phyloP scores from a whole-genome alignment of 75 land plant genomes.

The Sequoiadendron giganteum region DNA sequence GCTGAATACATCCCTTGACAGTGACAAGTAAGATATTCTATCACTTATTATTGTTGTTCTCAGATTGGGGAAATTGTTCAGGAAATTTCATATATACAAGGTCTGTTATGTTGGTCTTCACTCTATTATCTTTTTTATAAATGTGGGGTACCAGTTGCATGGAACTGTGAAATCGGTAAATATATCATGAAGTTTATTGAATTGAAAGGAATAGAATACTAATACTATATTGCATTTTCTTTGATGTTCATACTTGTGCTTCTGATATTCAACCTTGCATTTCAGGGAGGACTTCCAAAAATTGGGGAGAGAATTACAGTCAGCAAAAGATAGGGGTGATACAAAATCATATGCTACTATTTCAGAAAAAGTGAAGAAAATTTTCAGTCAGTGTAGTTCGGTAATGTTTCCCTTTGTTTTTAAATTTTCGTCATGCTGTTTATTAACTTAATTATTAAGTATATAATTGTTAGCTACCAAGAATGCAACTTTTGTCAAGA shows the following conservation, averaged over 20 bases:
- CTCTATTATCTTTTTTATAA: neutral
- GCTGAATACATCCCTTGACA: conserved; percentile 40
- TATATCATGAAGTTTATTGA: neutral
- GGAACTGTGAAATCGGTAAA: neutral
- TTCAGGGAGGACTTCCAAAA: conserved; percentile 48
- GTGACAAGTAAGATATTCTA: conserved; percentile 36
- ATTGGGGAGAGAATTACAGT: conserved; percentile 45
- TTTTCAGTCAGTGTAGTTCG: conserved; percentile 34
- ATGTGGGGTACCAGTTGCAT: neutral
- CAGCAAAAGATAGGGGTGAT: conserved; percentile 41
- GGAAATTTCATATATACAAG: neutral
- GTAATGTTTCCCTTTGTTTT: conserved; percentile 18
- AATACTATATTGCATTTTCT: neutral
- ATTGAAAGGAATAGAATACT: neutral
- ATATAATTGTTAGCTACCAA: neutral
- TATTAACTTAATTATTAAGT: neutral
- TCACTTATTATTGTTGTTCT: neutral
- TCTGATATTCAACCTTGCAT: neutral
- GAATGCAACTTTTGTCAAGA: neutral
- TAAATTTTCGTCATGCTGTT: neutral
- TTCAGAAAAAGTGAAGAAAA: conserved; percentile 35
- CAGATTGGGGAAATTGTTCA: neutral
- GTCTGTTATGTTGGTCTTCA: conserved; percentile 1
- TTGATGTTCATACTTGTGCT: neutral
- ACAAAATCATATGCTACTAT: conserved; percentile 30